These are phyloP conservation scores for Diversispora eburnea DNA, from an alignment of 192 early-diverging fungal genomes.

Conservation along the genomic window DNA sequence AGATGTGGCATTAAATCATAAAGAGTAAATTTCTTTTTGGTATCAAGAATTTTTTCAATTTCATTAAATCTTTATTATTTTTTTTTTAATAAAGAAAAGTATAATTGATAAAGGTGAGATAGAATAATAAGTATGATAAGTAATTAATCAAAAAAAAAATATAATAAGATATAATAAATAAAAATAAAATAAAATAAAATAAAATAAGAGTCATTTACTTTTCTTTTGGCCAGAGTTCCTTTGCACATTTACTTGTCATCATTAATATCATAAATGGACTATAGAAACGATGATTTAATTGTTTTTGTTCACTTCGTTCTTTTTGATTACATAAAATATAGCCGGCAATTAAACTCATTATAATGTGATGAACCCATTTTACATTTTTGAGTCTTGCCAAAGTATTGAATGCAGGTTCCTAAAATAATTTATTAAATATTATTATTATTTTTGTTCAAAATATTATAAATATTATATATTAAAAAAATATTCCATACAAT, in stretches of 20 bases:
- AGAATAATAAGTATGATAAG: too few species aligned
- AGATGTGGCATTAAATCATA: background rate
- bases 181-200: background rate
- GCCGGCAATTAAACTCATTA: background rate
- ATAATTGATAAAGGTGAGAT: too few species aligned
- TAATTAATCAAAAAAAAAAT: too few species aligned
- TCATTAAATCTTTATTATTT: background rate
- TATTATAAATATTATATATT: background rate
- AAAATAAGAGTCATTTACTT: background rate
- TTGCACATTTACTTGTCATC: slow-evolving; percentile 1
- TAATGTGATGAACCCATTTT: slow-evolving; percentile 4
- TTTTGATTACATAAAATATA: slow-evolving; percentile 1
- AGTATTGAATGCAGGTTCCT: background rate
- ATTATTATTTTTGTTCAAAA: background rate
- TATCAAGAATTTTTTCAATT: background rate
- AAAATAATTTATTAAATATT: background rate
- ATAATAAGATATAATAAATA: too few species aligned
- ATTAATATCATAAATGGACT: slow-evolving; percentile 4
- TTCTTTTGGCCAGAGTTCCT: background rate
- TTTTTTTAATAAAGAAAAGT: too few species aligned
- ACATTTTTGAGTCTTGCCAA: background rate
- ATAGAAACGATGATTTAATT: slow-evolving; percentile 3
- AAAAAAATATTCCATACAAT: background rate
- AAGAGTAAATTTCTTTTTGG: background rate
- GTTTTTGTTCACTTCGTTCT: background rate